These are phyloP conservation scores for Monilinia laxa DNA, from an alignment of 2,329 filamentous ascomycete genomes.

Conservation along the genomic window DNA sequence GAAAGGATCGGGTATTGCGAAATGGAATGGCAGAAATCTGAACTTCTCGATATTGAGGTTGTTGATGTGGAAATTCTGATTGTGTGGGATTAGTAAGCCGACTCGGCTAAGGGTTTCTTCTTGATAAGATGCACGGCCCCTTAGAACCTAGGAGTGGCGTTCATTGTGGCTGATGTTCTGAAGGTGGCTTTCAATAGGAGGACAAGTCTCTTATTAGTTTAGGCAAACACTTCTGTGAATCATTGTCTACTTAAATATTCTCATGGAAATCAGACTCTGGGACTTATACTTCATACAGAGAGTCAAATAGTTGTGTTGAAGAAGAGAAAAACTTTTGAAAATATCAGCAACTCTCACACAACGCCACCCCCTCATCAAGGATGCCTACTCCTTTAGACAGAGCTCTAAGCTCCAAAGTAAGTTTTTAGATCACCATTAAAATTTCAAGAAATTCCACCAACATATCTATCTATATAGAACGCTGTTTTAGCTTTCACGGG, in stretches of 20 bases:
- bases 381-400: conserved; percentile 72
- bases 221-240: neutral
- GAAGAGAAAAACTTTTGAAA: neutral
- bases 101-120: conserved; percentile 25
- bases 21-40: conserved; percentile 17
- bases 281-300: neutral
- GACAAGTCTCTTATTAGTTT: neutral
- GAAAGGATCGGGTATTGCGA: conserved; percentile 23
- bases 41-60: conserved; percentile 24
- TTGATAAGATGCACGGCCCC: conserved; percentile 3
- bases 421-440: conserved; percentile 27
- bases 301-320: neutral
- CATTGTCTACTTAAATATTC: neutral
- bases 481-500: conserved; percentile 75
- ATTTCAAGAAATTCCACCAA: neutral
- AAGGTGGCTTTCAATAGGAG: neutral
- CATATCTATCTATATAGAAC: conserved; percentile 50
- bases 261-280: neutral
- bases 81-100: conserved; percentile 29
- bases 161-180: conserved; percentile 4
- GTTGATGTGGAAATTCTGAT: conserved; percentile 22
- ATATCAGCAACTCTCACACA: neutral
- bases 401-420: conserved; percentile 68
- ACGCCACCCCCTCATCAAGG: conserved; percentile 34
- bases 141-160: neutral